A percentile compares a stretch with the other conserved stretches of the same genome.
Conservation (phyloP, 176 grass and related monocot genomes). For the Olyra latifolia region DNA sequence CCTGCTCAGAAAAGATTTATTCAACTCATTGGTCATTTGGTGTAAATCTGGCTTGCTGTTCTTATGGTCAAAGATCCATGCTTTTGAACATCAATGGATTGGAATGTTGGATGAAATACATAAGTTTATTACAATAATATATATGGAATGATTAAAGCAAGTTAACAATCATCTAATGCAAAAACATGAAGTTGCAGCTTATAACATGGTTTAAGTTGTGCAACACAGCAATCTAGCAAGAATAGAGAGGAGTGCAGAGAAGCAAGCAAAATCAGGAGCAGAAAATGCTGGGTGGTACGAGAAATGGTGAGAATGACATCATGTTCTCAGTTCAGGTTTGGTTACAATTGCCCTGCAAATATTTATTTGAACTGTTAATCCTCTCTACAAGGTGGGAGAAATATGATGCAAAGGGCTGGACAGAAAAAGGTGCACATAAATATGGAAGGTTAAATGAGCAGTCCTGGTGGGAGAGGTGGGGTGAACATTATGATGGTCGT, state of each 20-base stretch:
- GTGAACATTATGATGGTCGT: conserved; percentile 90
- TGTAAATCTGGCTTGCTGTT: background rate
- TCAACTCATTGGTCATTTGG: background rate
- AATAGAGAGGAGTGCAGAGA: conserved; percentile 92
- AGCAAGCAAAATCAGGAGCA: conserved; percentile 86
- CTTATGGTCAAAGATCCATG: background rate
- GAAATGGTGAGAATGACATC: conserved; percentile 70
- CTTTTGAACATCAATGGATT: background rate
- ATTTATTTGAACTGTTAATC: conserved; percentile 12
- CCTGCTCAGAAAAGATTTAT: background rate
- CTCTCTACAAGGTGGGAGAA: conserved; percentile 88
- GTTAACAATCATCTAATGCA: background rate
- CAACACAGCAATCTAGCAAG: conserved; percentile 86
- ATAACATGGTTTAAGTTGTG: conserved; percentile 2
- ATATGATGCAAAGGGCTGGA: conserved; percentile 98
- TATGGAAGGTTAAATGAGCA: conserved; percentile 94
- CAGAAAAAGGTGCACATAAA: conserved; percentile 97
- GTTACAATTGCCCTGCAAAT: conserved; percentile 5
- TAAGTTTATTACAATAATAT: background rate
- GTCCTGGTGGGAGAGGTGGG: conserved; percentile 99
- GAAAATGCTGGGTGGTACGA: conserved; percentile 99
- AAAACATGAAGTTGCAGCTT: background rate
- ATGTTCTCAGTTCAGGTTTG: conserved; percentile 16
- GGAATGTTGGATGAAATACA: background rate
- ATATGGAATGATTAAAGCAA: background rate